Evolutionary conservation across 2,329 filamentous ascomycete species (phyloP).

Genomic region (Beauveria sp.): DNA sequence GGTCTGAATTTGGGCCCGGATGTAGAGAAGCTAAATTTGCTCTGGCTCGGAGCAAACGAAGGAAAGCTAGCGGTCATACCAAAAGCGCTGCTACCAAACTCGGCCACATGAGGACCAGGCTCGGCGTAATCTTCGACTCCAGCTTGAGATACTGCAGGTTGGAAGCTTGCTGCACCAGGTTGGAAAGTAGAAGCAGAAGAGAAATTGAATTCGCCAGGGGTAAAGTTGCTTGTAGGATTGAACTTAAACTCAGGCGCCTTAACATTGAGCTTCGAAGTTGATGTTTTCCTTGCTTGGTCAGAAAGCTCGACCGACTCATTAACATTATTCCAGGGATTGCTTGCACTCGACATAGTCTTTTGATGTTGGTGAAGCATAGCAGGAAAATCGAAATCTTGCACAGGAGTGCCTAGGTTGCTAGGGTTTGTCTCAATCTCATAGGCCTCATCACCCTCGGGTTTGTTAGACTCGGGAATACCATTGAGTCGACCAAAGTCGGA

Average conservation of each 20-base stretch:
- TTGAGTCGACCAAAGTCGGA: conserved; percentile 33
- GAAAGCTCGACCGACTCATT: conserved; percentile 36
- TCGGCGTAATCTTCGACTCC: conserved; percentile 18
- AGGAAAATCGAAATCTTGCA: conserved; percentile 41
- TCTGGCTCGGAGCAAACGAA: conserved; percentile 60
- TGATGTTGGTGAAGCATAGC: conserved; percentile 41
- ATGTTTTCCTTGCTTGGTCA: conserved; percentile 45
- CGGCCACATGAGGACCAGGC: conserved; percentile 20
- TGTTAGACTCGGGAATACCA: conserved; percentile 31
- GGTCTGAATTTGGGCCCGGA: conserved; percentile 64
- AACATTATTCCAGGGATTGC: conserved; percentile 52
- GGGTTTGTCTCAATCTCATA: conserved; percentile 68
- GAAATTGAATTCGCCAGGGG: conserved; percentile 44
- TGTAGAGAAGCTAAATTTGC: conserved; percentile 61
- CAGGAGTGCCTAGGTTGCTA: conserved; percentile 61
- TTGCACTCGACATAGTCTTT: conserved; percentile 46
- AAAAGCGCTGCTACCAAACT: conserved; percentile 29
- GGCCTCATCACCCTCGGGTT: conserved; percentile 40
- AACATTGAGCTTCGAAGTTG: conserved; percentile 76
- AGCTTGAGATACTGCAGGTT: conserved; percentile 30
- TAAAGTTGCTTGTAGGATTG: conserved; percentile 46
- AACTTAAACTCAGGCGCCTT: conserved; percentile 86
- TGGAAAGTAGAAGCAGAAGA: conserved; percentile 19
- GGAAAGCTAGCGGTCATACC: conserved; percentile 65
- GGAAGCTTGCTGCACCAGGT: conserved; percentile 26